Conservation (phyloP, 1,139 yeast genomes). For the Pichia sp. region DNA sequence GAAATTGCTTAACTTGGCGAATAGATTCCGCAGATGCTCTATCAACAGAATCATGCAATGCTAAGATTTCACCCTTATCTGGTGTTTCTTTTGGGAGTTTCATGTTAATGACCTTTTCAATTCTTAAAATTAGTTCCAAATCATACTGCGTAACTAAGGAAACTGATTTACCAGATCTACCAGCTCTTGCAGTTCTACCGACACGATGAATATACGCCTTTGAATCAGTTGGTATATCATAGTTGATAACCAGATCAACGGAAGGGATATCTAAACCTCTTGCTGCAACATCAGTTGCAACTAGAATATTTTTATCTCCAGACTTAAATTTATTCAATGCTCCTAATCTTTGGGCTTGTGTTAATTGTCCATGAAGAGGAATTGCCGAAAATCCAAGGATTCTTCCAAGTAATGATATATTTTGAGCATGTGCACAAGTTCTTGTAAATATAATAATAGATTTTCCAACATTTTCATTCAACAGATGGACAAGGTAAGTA, state of each 20-base stretch:
- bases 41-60: slow-evolving; percentile 81
- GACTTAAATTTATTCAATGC: slow-evolving; percentile 88
- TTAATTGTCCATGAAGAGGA: slow-evolving; percentile 89
- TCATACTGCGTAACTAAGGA: slow-evolving; percentile 94
- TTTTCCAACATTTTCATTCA: slow-evolving; percentile 82
- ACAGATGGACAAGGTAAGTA: slow-evolving; percentile 72
- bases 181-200: slow-evolving; percentile 98
- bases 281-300: slow-evolving; percentile 98
- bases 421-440: slow-evolving; percentile 92
- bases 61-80: slow-evolving; percentile 68
- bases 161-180: slow-evolving; percentile 87
- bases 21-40: slow-evolving; percentile 90
- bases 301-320: slow-evolving; percentile 72
- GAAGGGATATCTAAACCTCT: slow-evolving; percentile 95
- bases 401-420: slow-evolving; percentile 77
- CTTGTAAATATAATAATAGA: slow-evolving; percentile 85
- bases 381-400: slow-evolving; percentile 82
- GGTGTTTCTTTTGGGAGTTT: slow-evolving; percentile 80
- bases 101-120: slow-evolving; percentile 79
- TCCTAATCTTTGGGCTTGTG: slow-evolving; percentile 88
- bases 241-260: slow-evolving; percentile 88
- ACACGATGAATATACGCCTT: slow-evolving; percentile 96
- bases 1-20: slow-evolving; percentile 70
- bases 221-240: slow-evolving; percentile 96
- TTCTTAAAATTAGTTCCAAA: slow-evolving; percentile 76